Base-by-base conservation (phyloP, 148 eudicot species). In the Arctostaphylos glauca region DNA sequence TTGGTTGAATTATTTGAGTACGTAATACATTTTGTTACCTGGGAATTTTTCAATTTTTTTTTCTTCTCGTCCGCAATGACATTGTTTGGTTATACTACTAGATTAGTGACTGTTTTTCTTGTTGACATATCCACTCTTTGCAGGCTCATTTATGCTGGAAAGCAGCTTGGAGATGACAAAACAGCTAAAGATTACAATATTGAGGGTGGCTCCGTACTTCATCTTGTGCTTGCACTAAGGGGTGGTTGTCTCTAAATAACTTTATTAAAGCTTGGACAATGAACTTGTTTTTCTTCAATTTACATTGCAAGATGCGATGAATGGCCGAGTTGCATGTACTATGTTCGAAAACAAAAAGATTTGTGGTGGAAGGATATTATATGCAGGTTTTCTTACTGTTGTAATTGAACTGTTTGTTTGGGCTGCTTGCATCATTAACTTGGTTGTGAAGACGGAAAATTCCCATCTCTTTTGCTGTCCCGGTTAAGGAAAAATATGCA, bases 161-260 rank as follows among this genome's bases (percentile, higher is more conserved):
- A 92, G 85, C 94, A 92, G 85, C 90, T 92, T 48, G 92, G 84
- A 78, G 94, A 92, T 90, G 94, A 92, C 82, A 92, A 90, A 82
- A 92, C 92, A 15, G 94, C 92, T 23, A 92, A 90, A 80, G 94
- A 92, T 78, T 92, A 92, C 81, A 90, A 90, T 70, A 92, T 92
- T n/a, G 94, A 90, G 82, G 94, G 94, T 18, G 94, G 94, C 12
- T 90, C 91, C 74, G 94, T 92, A 41, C 94, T 92, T 80, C 94
- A 92, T 81, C 88, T 92, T 71, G 94, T 92, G 81, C 94, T 92
- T 78, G 94, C 94, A 31, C 92, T 92, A 77, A 85, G 94, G 78
- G 94, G 92, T 50, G 94, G 90, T 56, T 4, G 79, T 80, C 80
- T 78, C 49, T 85, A 62, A 53, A 19, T 79, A 9, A 54, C 44